Conservation (phyloP, 2,329 filamentous ascomycete species). For the Aureobasidium uvarum region DNA sequence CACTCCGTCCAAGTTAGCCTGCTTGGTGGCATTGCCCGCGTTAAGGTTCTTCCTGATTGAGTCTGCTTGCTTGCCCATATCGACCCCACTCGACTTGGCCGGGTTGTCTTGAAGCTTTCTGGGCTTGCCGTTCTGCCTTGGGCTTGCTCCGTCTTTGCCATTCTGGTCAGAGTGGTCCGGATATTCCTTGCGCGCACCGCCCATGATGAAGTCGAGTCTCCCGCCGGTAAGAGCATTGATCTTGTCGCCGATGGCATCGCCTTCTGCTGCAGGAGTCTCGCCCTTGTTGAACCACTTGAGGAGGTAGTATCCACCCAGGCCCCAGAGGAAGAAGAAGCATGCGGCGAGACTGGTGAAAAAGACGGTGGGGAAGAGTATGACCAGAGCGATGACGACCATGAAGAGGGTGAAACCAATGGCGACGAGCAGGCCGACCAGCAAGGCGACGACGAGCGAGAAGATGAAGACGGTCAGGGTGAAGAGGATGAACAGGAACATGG, state of each 20-base stretch:
- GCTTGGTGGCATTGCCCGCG: slow-evolving; percentile 26
- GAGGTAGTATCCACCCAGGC: slow-evolving; percentile 57
- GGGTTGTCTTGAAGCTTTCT: slow-evolving; percentile 22
- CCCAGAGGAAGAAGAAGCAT: slow-evolving; percentile 66
- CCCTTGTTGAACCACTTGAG: slow-evolving; percentile 45
- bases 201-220: slow-evolving; percentile 40
- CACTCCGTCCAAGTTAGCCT: slow-evolving; percentile 26
- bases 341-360: slow-evolving; percentile 64
- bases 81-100: slow-evolving; percentile 27
- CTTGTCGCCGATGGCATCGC: slow-evolving; percentile 43
- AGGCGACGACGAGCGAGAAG: slow-evolving; percentile 60
- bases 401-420: slow-evolving; percentile 63
- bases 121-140: slow-evolving; percentile 25
- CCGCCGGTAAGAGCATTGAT: slow-evolving; percentile 44
- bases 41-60: slow-evolving; percentile 28
- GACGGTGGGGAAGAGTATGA: slow-evolving; percentile 67
- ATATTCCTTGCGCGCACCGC: slow-evolving; percentile 30
- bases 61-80: slow-evolving; percentile 24
- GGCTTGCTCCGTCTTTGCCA: slow-evolving; percentile 1
- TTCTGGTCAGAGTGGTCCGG: slow-evolving; percentile 22
- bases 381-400: slow-evolving; percentile 63
- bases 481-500: slow-evolving; percentile 65
- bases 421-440: slow-evolving; percentile 53
- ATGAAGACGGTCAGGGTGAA: slow-evolving; percentile 64
- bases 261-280: slow-evolving; percentile 33